Evolutionary conservation across 768 basidiomycete genomes (phyloP).

Genomic region (Coprinopsis sp.): DNA sequence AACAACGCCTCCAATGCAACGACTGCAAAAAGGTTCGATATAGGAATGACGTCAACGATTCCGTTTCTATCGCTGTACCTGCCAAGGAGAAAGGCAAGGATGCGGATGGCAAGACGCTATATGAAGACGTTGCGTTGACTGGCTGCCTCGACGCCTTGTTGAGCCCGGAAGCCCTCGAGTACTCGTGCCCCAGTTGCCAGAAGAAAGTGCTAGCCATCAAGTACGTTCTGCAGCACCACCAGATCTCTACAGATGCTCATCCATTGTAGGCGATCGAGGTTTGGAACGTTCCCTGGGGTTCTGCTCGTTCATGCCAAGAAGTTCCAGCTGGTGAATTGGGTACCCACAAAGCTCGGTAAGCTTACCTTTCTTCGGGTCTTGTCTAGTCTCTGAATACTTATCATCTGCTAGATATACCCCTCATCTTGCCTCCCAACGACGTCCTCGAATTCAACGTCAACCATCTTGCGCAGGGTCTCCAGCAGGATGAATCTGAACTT

Average conservation of each 20-base stretch:
- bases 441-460: slow-evolving; percentile 51
- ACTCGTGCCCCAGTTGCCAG: slow-evolving; percentile 71
- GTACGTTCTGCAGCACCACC: slow-evolving; percentile 40
- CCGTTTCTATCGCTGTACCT: slow-evolving; percentile 77
- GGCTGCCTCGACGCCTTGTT: slow-evolving; percentile 58
- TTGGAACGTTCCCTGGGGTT: slow-evolving; percentile 85
- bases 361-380: slow-evolving; percentile 1
- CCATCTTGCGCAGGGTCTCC: slow-evolving; percentile 68
- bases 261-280: slow-evolving; percentile 55
- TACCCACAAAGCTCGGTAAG: slow-evolving; percentile 88
- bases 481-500: slow-evolving; percentile 64
- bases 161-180: slow-evolving; percentile 67
- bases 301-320: slow-evolving; percentile 89
- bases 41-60: slow-evolving; percentile 68
- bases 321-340: slow-evolving; percentile 95
- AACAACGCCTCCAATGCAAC: slow-evolving; percentile 82
- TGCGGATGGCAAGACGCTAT: slow-evolving; percentile 59
- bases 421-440: slow-evolving; percentile 59
- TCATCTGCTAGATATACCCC: slow-evolving; percentile 74
- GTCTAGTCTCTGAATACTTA: slow-evolving; percentile 1
- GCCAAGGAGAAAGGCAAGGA: slow-evolving; percentile 51
- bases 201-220: slow-evolving; percentile 67
- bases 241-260: neutral
- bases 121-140: slow-evolving; percentile 55
- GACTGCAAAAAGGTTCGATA: slow-evolving; percentile 82